Evolutionary conservation across 1,284 basidiomycete species (phyloP).

Genomic region (Pascua sp.): DNA sequence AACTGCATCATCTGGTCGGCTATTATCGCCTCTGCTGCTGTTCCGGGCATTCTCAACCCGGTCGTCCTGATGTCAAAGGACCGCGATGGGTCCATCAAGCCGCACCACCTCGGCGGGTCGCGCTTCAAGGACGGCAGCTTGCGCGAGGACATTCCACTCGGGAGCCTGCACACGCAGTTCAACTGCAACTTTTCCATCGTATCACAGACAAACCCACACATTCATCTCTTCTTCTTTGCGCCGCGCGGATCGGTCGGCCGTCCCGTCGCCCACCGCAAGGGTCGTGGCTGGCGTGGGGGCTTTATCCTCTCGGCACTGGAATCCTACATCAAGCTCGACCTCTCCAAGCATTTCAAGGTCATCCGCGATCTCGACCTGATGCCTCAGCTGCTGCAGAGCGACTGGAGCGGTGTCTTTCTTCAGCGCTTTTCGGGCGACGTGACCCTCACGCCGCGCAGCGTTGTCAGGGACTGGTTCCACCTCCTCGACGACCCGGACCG

Average conservation of each 20-base stretch:
- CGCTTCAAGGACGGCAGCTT: constrained; percentile 88
- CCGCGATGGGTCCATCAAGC: constrained; percentile 73
- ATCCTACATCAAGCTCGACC: constrained; percentile 88
- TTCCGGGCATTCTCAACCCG: constrained; percentile 49
- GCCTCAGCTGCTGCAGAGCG: constrained; percentile 82
- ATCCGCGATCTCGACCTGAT: constrained; percentile 88
- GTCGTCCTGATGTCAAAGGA: constrained; percentile 90
- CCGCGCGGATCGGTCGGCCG: constrained; percentile 83
- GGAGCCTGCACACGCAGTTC: constrained; percentile 87
- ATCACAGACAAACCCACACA: constrained; percentile 90
- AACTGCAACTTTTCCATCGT: constrained; percentile 95
- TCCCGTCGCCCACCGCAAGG: constrained; percentile 31
- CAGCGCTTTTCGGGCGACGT: constrained; percentile 57
- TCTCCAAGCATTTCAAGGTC: constrained; percentile 92
- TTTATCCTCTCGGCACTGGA: constrained; percentile 88
- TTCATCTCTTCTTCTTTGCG: constrained; percentile 97
- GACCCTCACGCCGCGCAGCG: constrained; percentile 77
- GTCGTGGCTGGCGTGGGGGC: constrained; percentile 79
- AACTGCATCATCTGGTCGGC: constrained; percentile 65
- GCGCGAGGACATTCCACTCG: constrained; percentile 89
- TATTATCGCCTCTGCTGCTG: constrained; percentile 49
- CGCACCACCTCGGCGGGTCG: constrained; percentile 87
- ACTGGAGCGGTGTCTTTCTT: constrained; percentile 91
- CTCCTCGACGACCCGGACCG: constrained; percentile 80
- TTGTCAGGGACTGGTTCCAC: constrained; percentile 75